Base-by-base conservation (phyloP, 495 filamentous ascomycete species). In the Tetracladium setigerum region DNA sequence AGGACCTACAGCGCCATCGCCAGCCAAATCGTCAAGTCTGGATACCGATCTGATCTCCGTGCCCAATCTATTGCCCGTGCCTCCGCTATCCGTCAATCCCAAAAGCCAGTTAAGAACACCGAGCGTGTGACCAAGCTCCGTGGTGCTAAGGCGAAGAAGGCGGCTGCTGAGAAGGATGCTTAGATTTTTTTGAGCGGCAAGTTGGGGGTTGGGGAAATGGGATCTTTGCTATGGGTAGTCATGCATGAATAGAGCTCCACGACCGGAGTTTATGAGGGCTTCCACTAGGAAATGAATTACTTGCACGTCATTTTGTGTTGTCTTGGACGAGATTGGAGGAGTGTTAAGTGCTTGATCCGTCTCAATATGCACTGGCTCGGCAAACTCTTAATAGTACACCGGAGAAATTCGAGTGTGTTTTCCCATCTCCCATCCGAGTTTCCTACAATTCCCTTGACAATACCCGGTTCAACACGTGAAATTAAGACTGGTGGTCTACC, bases 1-100 rank as follows among this genome's bases (percentile, higher is more conserved):
- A 96, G 91, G 76, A 87, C 86, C 68, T 96, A 87, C 79, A 86
- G 82, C 72, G 72, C 76, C 55, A 81, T 97, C 61, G 90, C 84
- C 64, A 81, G 71, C 72, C 70, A 70, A 63, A 83, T 83, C 50
- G 86, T 89, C 61, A 89, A 87, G 80, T 73, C 77, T 65, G 74
- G 79, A 57, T 94, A 92, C 79, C 83, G 92, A 63, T 64, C 82
- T 58, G 92, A 98, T 64, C 76, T 98, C 65, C 86, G 89, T 53
- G 75, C 82, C 60, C 82, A 81, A 56, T 89, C 89, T 53, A 84
- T 97, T 63, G 76, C 90, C 65, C 87, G 92, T 58, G 91, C 85
- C 56, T 88, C 82, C 64, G 87, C 87, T 59, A 77, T 97, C 72
- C 86, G 85, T 65, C 68, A 74, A 55, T 83, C 83, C 46, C 86